phyloP scores from a whole-genome alignment of 2,329 filamentous ascomycete genomes.

The Waltergamsia citrina region DNA sequence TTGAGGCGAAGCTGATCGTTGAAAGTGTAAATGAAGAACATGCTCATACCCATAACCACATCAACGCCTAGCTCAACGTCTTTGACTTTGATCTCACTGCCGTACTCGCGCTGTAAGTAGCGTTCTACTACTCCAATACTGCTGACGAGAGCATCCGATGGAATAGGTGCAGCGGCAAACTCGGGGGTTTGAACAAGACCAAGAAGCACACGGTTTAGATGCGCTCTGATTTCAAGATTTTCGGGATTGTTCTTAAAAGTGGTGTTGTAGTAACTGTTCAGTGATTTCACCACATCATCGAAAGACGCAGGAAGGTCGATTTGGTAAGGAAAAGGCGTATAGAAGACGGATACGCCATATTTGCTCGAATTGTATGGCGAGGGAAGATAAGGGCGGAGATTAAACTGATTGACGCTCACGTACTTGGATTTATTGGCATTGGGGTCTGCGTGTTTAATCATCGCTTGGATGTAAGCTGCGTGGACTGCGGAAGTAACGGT shows the following conservation, averaged over 20 bases:
- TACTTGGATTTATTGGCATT: conserved; percentile 11
- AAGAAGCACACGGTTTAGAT: conserved; percentile 9
- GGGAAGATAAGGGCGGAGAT: conserved; percentile 14
- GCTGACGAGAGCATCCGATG: conserved; percentile 14
- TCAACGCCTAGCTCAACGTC: conserved; percentile 13
- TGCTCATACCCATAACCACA: conserved; percentile 14
- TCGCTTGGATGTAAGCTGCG: conserved; percentile 9
- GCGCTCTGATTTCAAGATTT: conserved; percentile 9
- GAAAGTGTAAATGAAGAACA: conserved; percentile 15
- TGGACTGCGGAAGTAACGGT: conserved; percentile 1
- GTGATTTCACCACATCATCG: conserved; percentile 3
- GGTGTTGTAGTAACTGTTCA: conserved; percentile 5
- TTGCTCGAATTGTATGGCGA: conserved; percentile 9
- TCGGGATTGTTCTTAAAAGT: conserved; percentile 1
- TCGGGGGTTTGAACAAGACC: conserved; percentile 11
- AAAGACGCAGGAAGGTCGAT: conserved; percentile 4
- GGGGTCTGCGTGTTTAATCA: conserved; percentile 10
- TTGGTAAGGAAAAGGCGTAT: conserved; percentile 4
- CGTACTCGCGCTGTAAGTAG: conserved; percentile 5
- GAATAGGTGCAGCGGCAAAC: conserved; percentile 9
- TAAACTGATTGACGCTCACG: conserved; percentile 13
- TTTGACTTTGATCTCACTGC: conserved; percentile 2
- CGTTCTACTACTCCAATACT: conserved; percentile 12
- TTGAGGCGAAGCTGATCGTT: conserved; percentile 12
- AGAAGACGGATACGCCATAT: conserved; percentile 6